A percentile compares a stretch with the other conserved stretches of the same genome.
These are phyloP conservation scores for Plasmodium billcollinsi DNA, from an alignment of 169 alveolate species.

Conservation along the genomic window DNA sequence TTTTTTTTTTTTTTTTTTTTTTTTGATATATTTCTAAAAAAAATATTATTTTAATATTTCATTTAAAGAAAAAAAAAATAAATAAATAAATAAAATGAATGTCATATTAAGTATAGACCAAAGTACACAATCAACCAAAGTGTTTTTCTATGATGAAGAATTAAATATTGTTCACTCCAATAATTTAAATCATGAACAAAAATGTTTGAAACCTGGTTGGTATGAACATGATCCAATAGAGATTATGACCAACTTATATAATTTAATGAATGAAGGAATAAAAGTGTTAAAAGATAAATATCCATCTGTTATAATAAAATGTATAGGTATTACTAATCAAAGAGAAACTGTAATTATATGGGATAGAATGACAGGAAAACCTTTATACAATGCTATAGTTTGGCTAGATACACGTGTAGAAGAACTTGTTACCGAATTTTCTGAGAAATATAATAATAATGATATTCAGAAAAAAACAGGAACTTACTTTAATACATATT, in stretches of 20 bases:
- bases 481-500: slow-evolving; percentile 91
- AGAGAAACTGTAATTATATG: slow-evolving; percentile 91
- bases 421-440: slow-evolving; percentile 82
- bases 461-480: slow-evolving; percentile 91
- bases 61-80: no score
- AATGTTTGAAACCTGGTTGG: slow-evolving; percentile 89
- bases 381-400: slow-evolving; percentile 94
- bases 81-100: slow-evolving; percentile 60
- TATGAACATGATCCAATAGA: slow-evolving; percentile 89
- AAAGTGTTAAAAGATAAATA: slow-evolving; percentile 69
- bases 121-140: slow-evolving; percentile 92
- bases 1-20: no score
- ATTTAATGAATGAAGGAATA: slow-evolving; percentile 84
- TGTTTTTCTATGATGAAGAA: slow-evolving; percentile 83
- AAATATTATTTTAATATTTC: no score
- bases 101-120: slow-evolving; percentile 86
- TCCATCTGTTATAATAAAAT: slow-evolving; percentile 71
- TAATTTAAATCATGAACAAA: slow-evolving; percentile 81
- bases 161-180: slow-evolving; percentile 77
- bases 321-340: slow-evolving; percentile 91
- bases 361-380: slow-evolving; percentile 90
- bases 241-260: slow-evolving; percentile 81
- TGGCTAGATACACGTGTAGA: slow-evolving; percentile 94
- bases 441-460: slow-evolving; percentile 79
- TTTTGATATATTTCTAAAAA: not conserved